These are phyloP conservation scores for Pholiota molesta DNA, from an alignment of 768 basidiomycete species.

Conservation along the genomic window DNA sequence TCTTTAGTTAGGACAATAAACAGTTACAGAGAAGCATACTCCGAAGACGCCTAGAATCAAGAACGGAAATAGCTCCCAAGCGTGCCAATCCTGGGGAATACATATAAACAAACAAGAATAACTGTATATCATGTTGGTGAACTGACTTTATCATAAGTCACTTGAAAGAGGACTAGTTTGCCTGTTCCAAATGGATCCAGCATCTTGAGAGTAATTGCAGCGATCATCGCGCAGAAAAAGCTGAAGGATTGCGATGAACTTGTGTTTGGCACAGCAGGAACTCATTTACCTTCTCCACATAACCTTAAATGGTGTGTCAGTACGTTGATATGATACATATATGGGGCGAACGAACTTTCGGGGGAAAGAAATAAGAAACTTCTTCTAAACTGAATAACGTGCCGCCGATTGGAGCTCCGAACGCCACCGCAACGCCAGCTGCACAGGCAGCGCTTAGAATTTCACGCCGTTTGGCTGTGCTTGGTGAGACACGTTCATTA, in stretches of 20 bases:
- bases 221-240: slow-evolving; percentile 98
- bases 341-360: slow-evolving; percentile 57
- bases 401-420: slow-evolving; percentile 95
- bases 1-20: slow-evolving; percentile 3
- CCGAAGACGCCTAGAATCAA: slow-evolving; percentile 88
- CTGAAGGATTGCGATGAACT: slow-evolving; percentile 39
- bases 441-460: slow-evolving; percentile 95
- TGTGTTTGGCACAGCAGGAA: not conserved
- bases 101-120: slow-evolving; percentile 1
- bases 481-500: not conserved
- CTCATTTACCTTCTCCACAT: slow-evolving; percentile 87
- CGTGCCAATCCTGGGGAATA: slow-evolving; percentile 81
- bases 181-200: slow-evolving; percentile 96
- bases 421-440: slow-evolving; percentile 96
- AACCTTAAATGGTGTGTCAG: slow-evolving; percentile 44
- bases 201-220: slow-evolving; percentile 90
- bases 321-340: not conserved
- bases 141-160: slow-evolving; percentile 81
- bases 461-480: slow-evolving; percentile 86
- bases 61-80: slow-evolving; percentile 85
- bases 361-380: slow-evolving; percentile 95
- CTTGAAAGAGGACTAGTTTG: slow-evolving; percentile 90
- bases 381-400: slow-evolving; percentile 94
- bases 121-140: slow-evolving; percentile 1
- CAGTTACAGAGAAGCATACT: slow-evolving; percentile 43